Evolutionary conservation across 179 eudicot genomes (phyloP), one percentile per base, ranked within the genome.

Genomic region (Beta lomatogona): DNA sequence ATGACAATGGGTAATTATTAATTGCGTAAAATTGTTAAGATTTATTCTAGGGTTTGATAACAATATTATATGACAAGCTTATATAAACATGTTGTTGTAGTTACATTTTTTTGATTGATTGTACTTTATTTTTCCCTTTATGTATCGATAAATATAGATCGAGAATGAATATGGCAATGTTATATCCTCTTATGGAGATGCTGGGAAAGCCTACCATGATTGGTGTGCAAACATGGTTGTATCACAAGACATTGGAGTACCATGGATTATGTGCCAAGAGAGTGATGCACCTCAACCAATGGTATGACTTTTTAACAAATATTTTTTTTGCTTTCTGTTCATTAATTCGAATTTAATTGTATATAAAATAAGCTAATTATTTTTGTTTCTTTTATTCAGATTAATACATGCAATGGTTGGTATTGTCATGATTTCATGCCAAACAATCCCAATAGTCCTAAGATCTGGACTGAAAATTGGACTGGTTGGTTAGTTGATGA

Each of bases 231-330:
- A 79, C 3, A 88, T 94, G 92, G 98, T 93, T 14, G 78, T 77
- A 3, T 80, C 92, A 5, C 87, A 88, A 18, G 77, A 91, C 22
- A 78, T 87, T 60, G 97, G 95, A 5, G 84, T 91, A 28, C 97
- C 97, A 73, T 94, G 98, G 98, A 85, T 94, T 52, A 94, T 94
- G 98, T 94, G 98, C 79, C 94, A 92, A 80, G 83, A 92, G 46
- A 9, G 11, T 5, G 87, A 91, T 80, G 98, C 97, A 67, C 98
- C 98, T 3, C 81, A 86, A 21, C 88, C 95, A 5, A 87, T 91
- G 91, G 98, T 92, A 89, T 15, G 8, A 0, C 2, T 9, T 6
- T 19, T 46, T 54, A 6, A 14, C 22, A 25, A 25, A 25, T 25
- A 25, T 0, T 25, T 25, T 25, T 25, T 25, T 25, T 25, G 28